Evolutionary conservation across 495 filamentous ascomycete species (phyloP), one percentile per base, ranked within the genome.

Genomic region (Neurospora sublineolata): DNA sequence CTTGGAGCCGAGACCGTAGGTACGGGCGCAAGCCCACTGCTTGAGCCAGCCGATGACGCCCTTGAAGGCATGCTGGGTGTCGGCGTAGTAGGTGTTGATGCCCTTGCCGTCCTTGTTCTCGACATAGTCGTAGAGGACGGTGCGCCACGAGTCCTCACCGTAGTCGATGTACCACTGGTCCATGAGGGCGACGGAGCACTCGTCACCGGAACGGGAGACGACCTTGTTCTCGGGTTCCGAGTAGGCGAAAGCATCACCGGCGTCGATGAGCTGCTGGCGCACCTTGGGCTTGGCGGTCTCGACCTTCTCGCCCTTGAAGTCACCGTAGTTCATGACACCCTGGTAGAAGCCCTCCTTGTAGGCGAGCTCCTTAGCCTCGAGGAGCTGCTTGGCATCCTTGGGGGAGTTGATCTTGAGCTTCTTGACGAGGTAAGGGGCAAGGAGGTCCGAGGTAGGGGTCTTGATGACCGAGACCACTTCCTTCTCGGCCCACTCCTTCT

Each of bases 311-410:
- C 94, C 95, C 80, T 90, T 92, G 83, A 92, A 97, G 27, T 97
- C 92, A 67, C 95, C 95, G 70, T 92, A 86, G 46, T 93, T 80
- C 92, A 99, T 95, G 52, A 86, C 92, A 68, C 95, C 95, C 82
- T 96, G 91, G 84, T 98, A 99, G 85, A 92, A 97, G n/a, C 92
- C 95, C 79, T 97, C 94, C 79, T 93, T 96, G 84, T 99, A 99
- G 5, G 95, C 95, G 67, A 94, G 82, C 72, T 98, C 94, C 83
- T 99, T 99, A 38, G 95, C 95, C 83, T 97, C 90, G 33, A 90
- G 90, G 18, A 98, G 88, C 82, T 91, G 92, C 78, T 91, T 97
- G 18, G 88, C 85, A 76, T 99, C 95, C 81, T 97, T 99, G 70
- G 95, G 94, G 7, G 94, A 97, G 75, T 91, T 90, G 79, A 99